phyloP scores from a whole-genome alignment of 2,329 filamentous ascomycete genomes.

The Fusarium decemcellulare region DNA sequence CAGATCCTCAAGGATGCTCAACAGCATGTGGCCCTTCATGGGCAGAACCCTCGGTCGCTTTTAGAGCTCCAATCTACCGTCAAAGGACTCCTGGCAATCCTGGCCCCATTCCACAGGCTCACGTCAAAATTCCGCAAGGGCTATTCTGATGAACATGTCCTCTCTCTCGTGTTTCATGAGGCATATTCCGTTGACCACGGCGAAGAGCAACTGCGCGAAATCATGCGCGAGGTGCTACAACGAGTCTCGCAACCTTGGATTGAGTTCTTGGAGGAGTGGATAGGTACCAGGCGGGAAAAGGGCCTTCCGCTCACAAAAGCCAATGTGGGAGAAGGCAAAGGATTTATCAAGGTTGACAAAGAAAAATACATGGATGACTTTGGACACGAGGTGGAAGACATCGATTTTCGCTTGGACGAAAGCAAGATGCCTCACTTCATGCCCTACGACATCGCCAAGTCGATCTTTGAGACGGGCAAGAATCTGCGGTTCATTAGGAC shows the following conservation, averaged over 20 bases:
- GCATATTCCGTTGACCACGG: constrained; percentile 75
- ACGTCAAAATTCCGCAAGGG: constrained; percentile 61
- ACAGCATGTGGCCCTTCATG: constrained; percentile 61
- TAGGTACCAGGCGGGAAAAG: constrained; percentile 75
- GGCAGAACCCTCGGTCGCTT: constrained; percentile 61
- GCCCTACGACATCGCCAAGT: constrained; percentile 75
- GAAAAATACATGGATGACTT: constrained; percentile 70
- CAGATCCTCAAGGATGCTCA: constrained; percentile 65
- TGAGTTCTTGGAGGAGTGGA: constrained; percentile 79
- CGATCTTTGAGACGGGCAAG: constrained; percentile 84
- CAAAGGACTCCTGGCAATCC: constrained; percentile 61
- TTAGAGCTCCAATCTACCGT: constrained; percentile 67
- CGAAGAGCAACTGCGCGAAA: constrained; percentile 71
- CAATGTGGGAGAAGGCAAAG: constrained; percentile 60
- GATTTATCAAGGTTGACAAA: constrained; percentile 73
- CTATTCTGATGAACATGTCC: constrained; percentile 70
- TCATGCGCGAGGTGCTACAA: constrained; percentile 77
- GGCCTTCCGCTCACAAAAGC: constrained; percentile 67
- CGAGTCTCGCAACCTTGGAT: constrained; percentile 77
- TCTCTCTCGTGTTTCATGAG: constrained; percentile 73
- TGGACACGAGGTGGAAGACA: constrained; percentile 68
- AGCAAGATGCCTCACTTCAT: constrained; percentile 81
- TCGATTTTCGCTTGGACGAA: constrained; percentile 74
- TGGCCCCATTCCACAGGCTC: constrained; percentile 67
- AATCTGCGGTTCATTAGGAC: constrained; percentile 80